Conservation (phyloP, 1,139 yeast species). For the Hyphopichia burtonii region DNA sequence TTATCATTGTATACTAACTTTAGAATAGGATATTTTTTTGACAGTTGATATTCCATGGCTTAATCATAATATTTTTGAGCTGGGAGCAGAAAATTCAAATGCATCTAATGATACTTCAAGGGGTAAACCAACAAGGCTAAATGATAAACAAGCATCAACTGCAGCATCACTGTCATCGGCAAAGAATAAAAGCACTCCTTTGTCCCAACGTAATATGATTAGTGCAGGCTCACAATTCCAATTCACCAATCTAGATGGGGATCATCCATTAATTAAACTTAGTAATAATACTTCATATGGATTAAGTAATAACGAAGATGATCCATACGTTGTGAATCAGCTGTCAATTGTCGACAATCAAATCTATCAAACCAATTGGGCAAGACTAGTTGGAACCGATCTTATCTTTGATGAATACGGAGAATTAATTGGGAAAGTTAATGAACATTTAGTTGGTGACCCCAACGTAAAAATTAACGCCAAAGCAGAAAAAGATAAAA, state of each 20-base stretch:
- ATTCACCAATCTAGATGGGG: conserved; percentile 34
- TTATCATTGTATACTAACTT: conserved; percentile 19
- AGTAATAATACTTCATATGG: conserved; percentile 27
- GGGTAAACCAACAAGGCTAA: no score
- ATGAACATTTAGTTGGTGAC: conserved; percentile 39
- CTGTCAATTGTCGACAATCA: conserved; percentile 40
- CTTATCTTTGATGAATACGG: conserved; percentile 61
- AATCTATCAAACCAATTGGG: conserved; percentile 78
- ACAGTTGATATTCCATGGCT: conserved; percentile 43
- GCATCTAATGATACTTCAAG: not conserved
- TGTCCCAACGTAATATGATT: conserved; percentile 17
- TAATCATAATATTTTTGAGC: not conserved
- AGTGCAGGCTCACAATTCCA: conserved; percentile 45
- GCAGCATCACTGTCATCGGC: not conserved
- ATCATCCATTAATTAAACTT: conserved; percentile 37
- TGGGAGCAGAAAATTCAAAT: conserved; percentile 1
- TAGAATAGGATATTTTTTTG: conserved; percentile 36
- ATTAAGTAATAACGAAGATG: conserved; percentile 4
- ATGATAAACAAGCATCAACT: no score
- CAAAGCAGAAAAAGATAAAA: conserved; percentile 11
- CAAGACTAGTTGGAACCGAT: conserved; percentile 79
- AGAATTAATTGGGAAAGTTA: conserved; percentile 43
- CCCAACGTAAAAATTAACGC: conserved; percentile 24
- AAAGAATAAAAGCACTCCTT: not conserved
- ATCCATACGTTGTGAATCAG: conserved; percentile 19